A percentile compares a stretch with the other conserved stretches of the same genome.
Conservation (phyloP, 2,329 filamentous ascomycete species). For the Niveomyces coronatus region DNA sequence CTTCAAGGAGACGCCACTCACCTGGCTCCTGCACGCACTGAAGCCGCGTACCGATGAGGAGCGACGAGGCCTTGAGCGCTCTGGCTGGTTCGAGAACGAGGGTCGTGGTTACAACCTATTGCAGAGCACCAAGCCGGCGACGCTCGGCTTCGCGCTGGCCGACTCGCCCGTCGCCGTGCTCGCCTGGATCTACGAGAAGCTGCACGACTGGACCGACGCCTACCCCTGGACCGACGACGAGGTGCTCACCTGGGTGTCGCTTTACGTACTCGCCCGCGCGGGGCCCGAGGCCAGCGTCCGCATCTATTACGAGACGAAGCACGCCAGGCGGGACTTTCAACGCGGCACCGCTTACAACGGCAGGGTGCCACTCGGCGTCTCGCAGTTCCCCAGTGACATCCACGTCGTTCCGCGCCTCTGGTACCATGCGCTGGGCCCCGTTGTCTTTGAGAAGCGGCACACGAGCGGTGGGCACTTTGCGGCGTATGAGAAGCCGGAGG, state of each 20-base stretch:
- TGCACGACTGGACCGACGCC: conserved; percentile 61
- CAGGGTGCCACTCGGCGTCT: conserved; percentile 31
- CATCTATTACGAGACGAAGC: conserved; percentile 60
- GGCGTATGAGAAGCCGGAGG: conserved; percentile 42
- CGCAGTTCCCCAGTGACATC: conserved; percentile 47
- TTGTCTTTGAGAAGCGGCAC: conserved; percentile 43
- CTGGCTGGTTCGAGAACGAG: conserved; percentile 44
- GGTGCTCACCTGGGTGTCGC: conserved; percentile 58
- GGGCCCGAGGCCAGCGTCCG: conserved; percentile 54
- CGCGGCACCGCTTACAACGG: not conserved
- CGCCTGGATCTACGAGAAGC: conserved; percentile 68
- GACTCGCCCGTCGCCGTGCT: conserved; percentile 59
- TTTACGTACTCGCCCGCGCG: conserved; percentile 58
- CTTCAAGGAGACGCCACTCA: conserved; percentile 39
- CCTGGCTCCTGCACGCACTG: conserved; percentile 42
- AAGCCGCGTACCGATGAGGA: conserved; percentile 44
- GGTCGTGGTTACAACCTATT: conserved; percentile 22
- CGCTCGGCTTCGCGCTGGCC: conserved; percentile 53
- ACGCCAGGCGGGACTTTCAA: conserved; percentile 18
- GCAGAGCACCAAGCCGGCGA: conserved; percentile 56
- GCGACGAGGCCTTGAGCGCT: conserved; percentile 38
- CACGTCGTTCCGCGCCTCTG: conserved; percentile 41
- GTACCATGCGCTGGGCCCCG: conserved; percentile 42
- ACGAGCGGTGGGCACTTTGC: conserved; percentile 46
- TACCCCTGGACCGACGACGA: conserved; percentile 67